Conservation (phyloP, 78 protist species). For the Dictyostelium brefeldianum region DNA sequence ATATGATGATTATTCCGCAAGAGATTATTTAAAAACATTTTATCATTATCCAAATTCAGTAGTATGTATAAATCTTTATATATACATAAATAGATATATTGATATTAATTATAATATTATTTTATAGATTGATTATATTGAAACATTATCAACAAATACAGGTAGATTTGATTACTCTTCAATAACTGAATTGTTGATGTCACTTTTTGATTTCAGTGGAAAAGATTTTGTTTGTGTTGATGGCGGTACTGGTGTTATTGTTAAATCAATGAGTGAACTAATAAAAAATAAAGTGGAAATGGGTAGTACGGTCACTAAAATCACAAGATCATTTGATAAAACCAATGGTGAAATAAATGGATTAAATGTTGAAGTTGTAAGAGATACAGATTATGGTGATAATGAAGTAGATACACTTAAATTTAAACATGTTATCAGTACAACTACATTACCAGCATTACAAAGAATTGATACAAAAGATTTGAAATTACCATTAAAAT, state of each 20-base stretch:
- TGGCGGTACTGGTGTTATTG: constrained; percentile 19
- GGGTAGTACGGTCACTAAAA: not conserved
- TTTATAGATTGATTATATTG: constrained; percentile 9
- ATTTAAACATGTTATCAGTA: constrained; percentile 32
- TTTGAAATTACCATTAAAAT: constrained; percentile 5
- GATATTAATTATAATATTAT: not conserved
- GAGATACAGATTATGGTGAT: not conserved
- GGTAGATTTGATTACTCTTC: constrained; percentile 21
- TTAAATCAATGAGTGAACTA: not conserved
- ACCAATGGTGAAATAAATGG: not conserved
- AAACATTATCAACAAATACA: not conserved
- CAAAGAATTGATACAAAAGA: constrained; percentile 15
- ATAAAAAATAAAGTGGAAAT: not conserved
- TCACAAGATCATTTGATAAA: not conserved
- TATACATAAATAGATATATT: not conserved
- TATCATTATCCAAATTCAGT: not conserved
- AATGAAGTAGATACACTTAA: not conserved
- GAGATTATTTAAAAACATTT: constrained; percentile 9
- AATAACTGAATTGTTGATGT: constrained; percentile 7
- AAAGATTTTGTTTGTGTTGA: not conserved
- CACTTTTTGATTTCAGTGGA: constrained; percentile 13
- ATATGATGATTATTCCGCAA: not conserved
- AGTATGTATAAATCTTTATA: not conserved
- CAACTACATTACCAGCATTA: constrained; percentile 14
- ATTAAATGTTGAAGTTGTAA: not conserved